Percentiles rank a stretch among this genome's conserved stretches.
phyloP scores from a whole-genome alignment of 139 green algal genomes.

The Pleodorina starrii region DNA sequence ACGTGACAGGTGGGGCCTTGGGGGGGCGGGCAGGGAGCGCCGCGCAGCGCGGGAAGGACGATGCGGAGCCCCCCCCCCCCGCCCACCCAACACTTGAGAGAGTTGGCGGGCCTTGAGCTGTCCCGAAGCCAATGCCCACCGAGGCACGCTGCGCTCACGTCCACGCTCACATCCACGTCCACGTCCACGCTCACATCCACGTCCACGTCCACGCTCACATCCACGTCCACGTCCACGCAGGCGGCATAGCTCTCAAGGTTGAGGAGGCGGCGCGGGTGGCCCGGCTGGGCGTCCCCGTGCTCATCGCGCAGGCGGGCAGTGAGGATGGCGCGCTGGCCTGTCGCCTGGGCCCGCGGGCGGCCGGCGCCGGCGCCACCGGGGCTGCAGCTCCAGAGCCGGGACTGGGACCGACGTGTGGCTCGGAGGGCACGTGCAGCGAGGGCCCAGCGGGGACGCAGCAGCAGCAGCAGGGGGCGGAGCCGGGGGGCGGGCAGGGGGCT shows the following conservation, averaged over 20 bases:
- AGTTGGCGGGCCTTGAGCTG: too few relatives aligned
- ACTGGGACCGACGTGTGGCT: not conserved
- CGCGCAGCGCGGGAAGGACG: too few relatives aligned
- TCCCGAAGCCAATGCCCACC: too few relatives aligned
- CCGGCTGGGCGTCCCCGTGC: slow-evolving; percentile 60
- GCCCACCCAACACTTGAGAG: too few relatives aligned
- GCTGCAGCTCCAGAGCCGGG: not conserved
- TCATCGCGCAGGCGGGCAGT: slow-evolving; percentile 70
- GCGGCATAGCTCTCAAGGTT: slow-evolving; percentile 76
- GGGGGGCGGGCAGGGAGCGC: too few relatives aligned
- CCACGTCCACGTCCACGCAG: too few relatives aligned
- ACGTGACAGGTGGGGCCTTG: slow-evolving; percentile 35
- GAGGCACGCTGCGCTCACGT: too few relatives aligned
- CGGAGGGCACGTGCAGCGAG: not conserved
- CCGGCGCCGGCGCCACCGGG: not conserved
- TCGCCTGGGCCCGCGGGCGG: not conserved
- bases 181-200: too few relatives aligned
- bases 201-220: too few relatives aligned
- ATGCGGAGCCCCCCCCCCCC: too few relatives aligned
- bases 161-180: too few relatives aligned
- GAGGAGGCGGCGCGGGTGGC: slow-evolving; percentile 70
- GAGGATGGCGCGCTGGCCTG: slow-evolving; percentile 15
- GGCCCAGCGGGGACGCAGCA: too few relatives aligned
- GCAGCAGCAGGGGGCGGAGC: not conserved
- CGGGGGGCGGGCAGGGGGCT: not conserved